Conservation (phyloP, 1,139 yeast genomes). For the Arxiozyma telluris region DNA sequence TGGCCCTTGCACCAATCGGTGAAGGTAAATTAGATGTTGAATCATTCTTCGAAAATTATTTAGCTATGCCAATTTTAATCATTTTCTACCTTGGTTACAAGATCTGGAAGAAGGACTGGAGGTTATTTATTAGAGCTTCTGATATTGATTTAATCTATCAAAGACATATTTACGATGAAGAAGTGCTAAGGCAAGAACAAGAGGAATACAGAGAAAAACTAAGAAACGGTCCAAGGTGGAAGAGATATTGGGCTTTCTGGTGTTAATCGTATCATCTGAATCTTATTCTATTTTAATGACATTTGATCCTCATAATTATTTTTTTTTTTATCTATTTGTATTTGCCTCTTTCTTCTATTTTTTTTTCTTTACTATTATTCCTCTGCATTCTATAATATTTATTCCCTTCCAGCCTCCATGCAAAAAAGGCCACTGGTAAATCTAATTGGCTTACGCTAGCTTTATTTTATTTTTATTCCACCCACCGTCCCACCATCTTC, state of each 20-base stretch:
- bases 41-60: conserved; percentile 52
- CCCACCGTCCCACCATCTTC: neutral
- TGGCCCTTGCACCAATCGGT: conserved; percentile 62
- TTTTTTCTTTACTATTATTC: neutral
- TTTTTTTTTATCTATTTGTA: neutral
- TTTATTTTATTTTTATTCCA: neutral
- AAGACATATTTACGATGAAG: conserved; percentile 64
- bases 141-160: conserved; percentile 65
- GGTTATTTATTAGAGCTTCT: conserved; percentile 40
- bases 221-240: conserved; percentile 46
- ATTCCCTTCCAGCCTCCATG: neutral
- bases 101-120: conserved; percentile 50
- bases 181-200: conserved; percentile 57
- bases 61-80: conserved; percentile 56
- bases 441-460: neutral
- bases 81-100: conserved; percentile 50
- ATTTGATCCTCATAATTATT: neutral
- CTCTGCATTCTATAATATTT: neutral
- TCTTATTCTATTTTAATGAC: neutral
- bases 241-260: conserved; percentile 50
- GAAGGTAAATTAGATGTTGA: conserved; percentile 39
- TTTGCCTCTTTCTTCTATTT: too few species aligned
- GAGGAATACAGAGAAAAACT: conserved; percentile 53
- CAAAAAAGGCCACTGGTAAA: neutral
- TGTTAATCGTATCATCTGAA: conserved; percentile 31